A percentile compares a stretch with the other conserved stretches of the same genome.
These are phyloP conservation scores for Podila verticillata DNA, from an alignment of 192 early-diverging fungal species.

Conservation along the genomic window DNA sequence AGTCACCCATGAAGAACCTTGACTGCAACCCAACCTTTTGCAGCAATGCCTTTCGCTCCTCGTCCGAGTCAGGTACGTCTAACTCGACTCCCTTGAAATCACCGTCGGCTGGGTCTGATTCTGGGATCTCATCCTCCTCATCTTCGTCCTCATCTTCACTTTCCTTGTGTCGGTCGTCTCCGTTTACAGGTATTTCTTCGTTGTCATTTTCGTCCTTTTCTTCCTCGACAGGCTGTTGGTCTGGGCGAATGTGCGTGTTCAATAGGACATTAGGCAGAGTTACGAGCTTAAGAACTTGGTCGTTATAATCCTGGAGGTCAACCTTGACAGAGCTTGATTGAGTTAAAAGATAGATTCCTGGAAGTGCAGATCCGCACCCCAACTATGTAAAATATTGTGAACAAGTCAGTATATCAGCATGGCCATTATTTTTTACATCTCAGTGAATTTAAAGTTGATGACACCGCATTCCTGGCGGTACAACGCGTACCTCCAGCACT, in stretches of 20 bases:
- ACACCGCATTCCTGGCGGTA: not conserved
- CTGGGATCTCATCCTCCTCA: conserved; percentile 54
- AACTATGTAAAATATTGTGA: conserved; percentile 57
- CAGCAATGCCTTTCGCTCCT: conserved; percentile 36
- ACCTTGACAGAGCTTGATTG: conserved; percentile 59
- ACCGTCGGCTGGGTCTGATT: conserved; percentile 27
- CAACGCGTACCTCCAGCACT: conserved; percentile 59
- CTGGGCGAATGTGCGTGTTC: conserved; percentile 70
- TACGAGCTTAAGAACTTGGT: conserved; percentile 83
- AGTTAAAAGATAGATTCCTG: conserved; percentile 81
- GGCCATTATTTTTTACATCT: not conserved
- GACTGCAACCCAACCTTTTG: conserved; percentile 51
- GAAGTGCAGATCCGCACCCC: conserved; percentile 91
- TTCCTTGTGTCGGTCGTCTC: conserved; percentile 6
- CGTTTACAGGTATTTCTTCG: conserved; percentile 22
- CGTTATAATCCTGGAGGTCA: conserved; percentile 95
- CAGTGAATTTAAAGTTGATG: too few species aligned
- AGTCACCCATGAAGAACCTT: conserved; percentile 74
- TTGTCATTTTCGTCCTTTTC: conserved; percentile 33
- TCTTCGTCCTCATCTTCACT: conserved; percentile 49
- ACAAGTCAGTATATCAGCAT: not conserved
- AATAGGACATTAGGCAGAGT: conserved; percentile 92
- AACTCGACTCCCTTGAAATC: conserved; percentile 48
- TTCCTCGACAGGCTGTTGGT: conserved; percentile 24
- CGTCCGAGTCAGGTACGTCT: conserved; percentile 52